Evolutionary conservation across 1,284 basidiomycete genomes (phyloP), one percentile per base, ranked within the genome.

Genomic region (Trichosporon inkin): DNA sequence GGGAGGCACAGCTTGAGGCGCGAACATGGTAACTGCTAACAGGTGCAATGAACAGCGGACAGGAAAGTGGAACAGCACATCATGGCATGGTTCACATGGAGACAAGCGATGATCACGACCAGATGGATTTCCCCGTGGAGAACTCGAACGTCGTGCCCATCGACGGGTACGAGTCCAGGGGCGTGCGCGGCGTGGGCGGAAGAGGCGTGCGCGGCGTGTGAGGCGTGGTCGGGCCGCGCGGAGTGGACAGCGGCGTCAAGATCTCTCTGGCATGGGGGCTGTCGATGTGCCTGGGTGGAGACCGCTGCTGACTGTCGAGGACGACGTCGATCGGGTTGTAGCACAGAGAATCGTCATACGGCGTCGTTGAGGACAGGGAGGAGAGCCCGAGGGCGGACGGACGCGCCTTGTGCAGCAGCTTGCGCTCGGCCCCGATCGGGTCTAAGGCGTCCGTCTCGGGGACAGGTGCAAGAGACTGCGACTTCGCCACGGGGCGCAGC

Each of bases 111-210:
- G 7, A 19, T 53, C 54, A 67, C 20, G 62, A 62, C 71, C 71
- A 73, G 49, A 72, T 71, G 6, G 71, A 73, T 17, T 61, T 66
- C 55, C 71, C 71, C 17, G 63, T 63, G 32, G 68, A 70, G 54
- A 71, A 73, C 37, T 70, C 68, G 35, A 69, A 49, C 4, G 65
- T 67, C 11, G 65, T 57, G 32, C 38, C 35, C 11, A 49, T 22
- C 22, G 44, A 49, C 22, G 44, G n/a, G 44, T 28, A 24, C 44
- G 19, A 28, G 13, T 37, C 11, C 1, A 13, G 32, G 10, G 17
- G n/a, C 34, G 32, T 24, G 52, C 35, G 13, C 16, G 34, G 20
- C 11, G 52, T 37, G 36, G 22, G 52, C 19, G 36, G 47, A 51
- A 53, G 14, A 51, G 34, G 20, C 11, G 52, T 37, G 36, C 20